Evolutionary conservation across 331 rosid genomes (phyloP).

Genomic region (Prunus yedoensis): DNA sequence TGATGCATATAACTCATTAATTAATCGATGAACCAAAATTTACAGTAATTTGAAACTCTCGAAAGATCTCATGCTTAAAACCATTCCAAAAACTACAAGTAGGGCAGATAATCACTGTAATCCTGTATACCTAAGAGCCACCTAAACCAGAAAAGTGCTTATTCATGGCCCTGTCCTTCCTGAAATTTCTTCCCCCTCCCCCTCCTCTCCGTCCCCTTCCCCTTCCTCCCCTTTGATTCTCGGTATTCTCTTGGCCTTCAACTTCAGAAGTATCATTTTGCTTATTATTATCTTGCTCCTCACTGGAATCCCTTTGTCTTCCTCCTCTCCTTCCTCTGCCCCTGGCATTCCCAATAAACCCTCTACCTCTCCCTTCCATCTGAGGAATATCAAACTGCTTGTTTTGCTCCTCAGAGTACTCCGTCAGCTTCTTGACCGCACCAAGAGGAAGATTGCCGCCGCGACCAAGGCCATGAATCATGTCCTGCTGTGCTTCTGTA

Average conservation of each 20-base stretch:
- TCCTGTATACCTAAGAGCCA: slow-evolving; percentile 44
- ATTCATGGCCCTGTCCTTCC: slow-evolving; percentile 86
- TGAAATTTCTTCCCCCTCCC: slow-evolving; percentile 48
- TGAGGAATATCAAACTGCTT: slow-evolving; percentile 40
- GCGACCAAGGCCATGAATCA: slow-evolving; percentile 90
- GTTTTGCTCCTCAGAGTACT: slow-evolving; percentile 44
- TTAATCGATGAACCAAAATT: not conserved
- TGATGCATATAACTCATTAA: not conserved
- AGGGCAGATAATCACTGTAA: not conserved
- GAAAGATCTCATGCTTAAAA: not conserved
- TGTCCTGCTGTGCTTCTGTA: slow-evolving; percentile 57
- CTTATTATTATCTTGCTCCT: slow-evolving; percentile 41
- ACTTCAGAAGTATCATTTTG: slow-evolving; percentile 45
- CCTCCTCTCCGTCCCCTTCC: slow-evolving; percentile 46
- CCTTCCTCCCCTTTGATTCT: slow-evolving; percentile 64
- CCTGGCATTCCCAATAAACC: slow-evolving; percentile 36
- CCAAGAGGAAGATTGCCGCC: slow-evolving; percentile 96
- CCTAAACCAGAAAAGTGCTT: slow-evolving; percentile 84
- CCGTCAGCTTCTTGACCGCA: slow-evolving; percentile 72
- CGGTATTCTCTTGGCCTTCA: slow-evolving; percentile 45
- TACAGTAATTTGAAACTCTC: not conserved
- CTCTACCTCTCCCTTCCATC: slow-evolving; percentile 41
- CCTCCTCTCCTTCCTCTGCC: slow-evolving; percentile 58
- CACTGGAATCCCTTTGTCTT: slow-evolving; percentile 32
- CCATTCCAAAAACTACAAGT: not conserved